Evolutionary conservation across 2,329 filamentous ascomycete genomes (phyloP), one percentile per base, ranked within the genome.

Genomic region (Westerdykella aurantiaca): DNA sequence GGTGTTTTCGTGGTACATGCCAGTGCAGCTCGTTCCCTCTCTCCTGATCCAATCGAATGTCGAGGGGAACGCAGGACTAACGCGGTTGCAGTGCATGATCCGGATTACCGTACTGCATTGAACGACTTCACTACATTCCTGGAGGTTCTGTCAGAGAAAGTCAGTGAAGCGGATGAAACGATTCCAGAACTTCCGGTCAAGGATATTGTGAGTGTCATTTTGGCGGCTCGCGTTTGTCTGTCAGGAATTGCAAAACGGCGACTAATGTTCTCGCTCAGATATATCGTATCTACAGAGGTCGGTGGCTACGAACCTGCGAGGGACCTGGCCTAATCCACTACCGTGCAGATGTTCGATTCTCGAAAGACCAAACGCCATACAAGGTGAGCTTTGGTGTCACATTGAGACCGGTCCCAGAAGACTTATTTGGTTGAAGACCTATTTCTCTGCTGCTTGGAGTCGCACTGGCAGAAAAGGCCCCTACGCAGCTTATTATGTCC

Each of bases 361-460:
- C 78, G 58, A 85, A 87, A 54, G 83, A 95, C 58, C 85, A 80
- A 16, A 93, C 88, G 2, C 89, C 90, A 0, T 95, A 95, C 73
- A 95, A 94, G 77, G 86, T 86, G 25, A 29, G 11, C 25, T 29
- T 29, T 29, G 25, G 9, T 29, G 25, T 7, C 39, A 41, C 37
- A 34, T 9, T 21, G n/a, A 40, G 40, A 43, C 40, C 29, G 34
- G 37, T 39, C 38, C 44, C 38, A 31, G 39, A 38, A 35, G 38
- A 46, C 61, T 67, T 53, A 60, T 46, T 22, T 46, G 31, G 49
- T 29, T 37, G 16, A 41, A 88, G 82, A 79, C 87, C 42, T 81
- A 90, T 69, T 95, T 90, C 68, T 86, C 85, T 9, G 88, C 85
- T 31, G 86, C 87, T 18, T 95, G 87, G 82, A 93, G 86, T 44